These are phyloP conservation scores for Ceratobasidium sp. DNA, from an alignment of 1,284 basidiomycete species.

Conservation along the genomic window DNA sequence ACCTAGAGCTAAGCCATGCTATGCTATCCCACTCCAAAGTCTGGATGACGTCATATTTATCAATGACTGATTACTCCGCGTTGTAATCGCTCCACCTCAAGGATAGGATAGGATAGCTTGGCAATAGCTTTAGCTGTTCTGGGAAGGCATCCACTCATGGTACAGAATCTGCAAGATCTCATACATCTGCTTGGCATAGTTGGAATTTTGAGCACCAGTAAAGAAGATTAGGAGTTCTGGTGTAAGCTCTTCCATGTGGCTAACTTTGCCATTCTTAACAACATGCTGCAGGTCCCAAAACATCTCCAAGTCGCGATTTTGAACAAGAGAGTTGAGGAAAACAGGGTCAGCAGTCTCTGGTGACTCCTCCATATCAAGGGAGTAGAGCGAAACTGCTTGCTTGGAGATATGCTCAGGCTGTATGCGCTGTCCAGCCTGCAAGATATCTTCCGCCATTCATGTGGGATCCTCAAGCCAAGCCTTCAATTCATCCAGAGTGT, in stretches of 20 bases:
- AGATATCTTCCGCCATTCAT: neutral
- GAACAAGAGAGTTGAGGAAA: neutral
- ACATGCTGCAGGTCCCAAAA: neutral
- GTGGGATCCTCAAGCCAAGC: neutral
- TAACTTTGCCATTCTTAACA: neutral
- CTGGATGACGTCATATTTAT: too few species aligned
- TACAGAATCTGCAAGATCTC: neutral
- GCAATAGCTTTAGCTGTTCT: too few species aligned
- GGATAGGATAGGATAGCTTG: too few species aligned
- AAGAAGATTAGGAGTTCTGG: conserved; percentile 8
- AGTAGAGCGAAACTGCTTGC: neutral
- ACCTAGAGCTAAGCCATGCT: too few species aligned
- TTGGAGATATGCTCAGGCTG: neutral
- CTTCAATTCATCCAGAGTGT: neutral
- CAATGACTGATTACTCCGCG: too few species aligned
- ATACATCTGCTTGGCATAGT: conserved; percentile 12
- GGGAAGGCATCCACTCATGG: neutral
- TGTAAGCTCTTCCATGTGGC: neutral
- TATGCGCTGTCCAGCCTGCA: neutral
- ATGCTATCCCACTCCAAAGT: too few species aligned
- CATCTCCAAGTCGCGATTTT: neutral
- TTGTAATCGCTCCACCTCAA: too few species aligned
- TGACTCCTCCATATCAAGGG: neutral
- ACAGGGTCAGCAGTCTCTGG: neutral
- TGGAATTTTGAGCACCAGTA: neutral